Conservation (phyloP, 306 rosid genomes). For the Sicyos edulis region DNA sequence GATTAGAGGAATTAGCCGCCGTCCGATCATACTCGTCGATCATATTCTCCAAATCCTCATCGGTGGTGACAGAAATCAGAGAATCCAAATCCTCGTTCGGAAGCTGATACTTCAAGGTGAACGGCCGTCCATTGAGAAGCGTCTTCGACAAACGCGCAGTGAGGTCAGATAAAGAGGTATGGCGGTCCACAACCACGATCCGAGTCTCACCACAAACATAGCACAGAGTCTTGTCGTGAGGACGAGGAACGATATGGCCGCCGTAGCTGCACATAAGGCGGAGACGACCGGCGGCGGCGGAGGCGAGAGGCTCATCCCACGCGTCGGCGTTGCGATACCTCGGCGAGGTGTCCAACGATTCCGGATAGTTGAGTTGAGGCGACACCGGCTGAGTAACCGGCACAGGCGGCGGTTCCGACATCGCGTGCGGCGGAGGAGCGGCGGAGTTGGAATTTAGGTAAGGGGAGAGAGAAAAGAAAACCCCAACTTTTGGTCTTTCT, state of each 20-base stretch:
- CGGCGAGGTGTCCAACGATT: conserved; percentile 75
- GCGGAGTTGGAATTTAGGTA: conserved; percentile 7
- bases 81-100: conserved; percentile 95
- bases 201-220: conserved; percentile 95
- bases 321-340: conserved; percentile 75
- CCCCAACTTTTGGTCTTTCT: background rate
- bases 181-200: conserved; percentile 68
- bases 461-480: conserved; percentile 3
- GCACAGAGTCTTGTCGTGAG: conserved; percentile 87
- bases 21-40: conserved; percentile 57
- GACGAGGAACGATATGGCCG: conserved; percentile 94
- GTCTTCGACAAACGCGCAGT: conserved; percentile 67
- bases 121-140: conserved; percentile 50
- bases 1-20: conserved; percentile 21
- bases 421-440: conserved; percentile 15
- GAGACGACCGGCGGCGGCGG: conserved; percentile 38
- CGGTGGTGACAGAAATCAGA: conserved; percentile 77
- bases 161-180: conserved; percentile 58
- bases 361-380: conserved; percentile 49
- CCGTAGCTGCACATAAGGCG: conserved; percentile 97
- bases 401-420: conserved; percentile 34
- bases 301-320: conserved; percentile 77
- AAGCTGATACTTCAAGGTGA: conserved; percentile 82
- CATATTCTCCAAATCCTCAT: conserved; percentile 93
- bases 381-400: conserved; percentile 24